Evolutionary conservation across 768 basidiomycete genomes (phyloP), one percentile per base, ranked within the genome.

Genomic region (Mycena metata): DNA sequence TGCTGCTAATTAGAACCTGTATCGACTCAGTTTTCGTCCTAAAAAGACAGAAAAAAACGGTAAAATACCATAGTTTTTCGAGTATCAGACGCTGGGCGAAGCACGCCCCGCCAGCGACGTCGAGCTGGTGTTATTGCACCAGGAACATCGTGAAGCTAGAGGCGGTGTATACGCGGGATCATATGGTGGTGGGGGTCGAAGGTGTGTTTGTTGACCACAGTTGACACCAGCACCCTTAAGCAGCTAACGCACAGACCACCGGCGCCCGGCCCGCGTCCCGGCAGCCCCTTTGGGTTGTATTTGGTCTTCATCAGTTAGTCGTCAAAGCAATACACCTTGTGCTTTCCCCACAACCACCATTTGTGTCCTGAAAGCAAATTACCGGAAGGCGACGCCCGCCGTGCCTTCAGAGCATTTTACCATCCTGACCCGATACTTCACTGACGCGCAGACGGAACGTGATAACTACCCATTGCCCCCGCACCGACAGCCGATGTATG

Each of bases 1-100:
- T 91, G 77, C 84, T 85, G 76, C 86, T 88, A 77, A 93, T 84
- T 75, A 92, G 85, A 74, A 90, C 88, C 91, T 92, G 75, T n/a
- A 46, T 23, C 36, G 43, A 24, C 35, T 73, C 36, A 71, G 70
- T 2, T 5, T 5, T 39, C 33, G 46, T 24, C 23, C 33, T 26
- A 59, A 69, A 52, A 41, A 39, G 30, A 23, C 23, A 42, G 26
- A 39, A 30, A 19, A 52, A 59, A 23, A 57, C 76, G 64, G 30
- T 3, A 39, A 39, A 33, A 58, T 70, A 88, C 88, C 88, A 90
- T 89, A 65, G 69, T 79, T 74, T 67, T 59, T 60, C 68, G 72
- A 59, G 26, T 51, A 33, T 64, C 39, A 10, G 77, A 73, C 70
- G 72, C 77, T 78, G 78, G 74, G 81, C 78, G 80, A 76, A 30